These are phyloP conservation scores for Letharia lupina DNA, from an alignment of 495 filamentous ascomycete genomes.

Conservation along the genomic window DNA sequence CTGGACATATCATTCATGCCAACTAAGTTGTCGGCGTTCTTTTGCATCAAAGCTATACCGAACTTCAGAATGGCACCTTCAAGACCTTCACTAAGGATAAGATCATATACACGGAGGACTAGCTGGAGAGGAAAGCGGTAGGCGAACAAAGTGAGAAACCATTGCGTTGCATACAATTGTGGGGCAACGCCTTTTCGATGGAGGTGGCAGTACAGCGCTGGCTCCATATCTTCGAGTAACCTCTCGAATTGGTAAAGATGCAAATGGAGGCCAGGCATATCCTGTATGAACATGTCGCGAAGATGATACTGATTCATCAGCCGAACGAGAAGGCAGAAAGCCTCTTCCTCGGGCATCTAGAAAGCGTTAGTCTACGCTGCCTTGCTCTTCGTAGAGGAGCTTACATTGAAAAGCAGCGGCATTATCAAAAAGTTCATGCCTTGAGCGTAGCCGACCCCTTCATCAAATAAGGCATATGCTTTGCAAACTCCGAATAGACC, in stretches of 20 bases:
- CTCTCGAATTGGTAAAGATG: constrained; percentile 93
- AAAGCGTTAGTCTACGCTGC: background rate
- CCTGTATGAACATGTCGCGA: constrained; percentile 85
- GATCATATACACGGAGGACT: constrained; percentile 91
- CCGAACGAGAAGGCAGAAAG: constrained; percentile 84
- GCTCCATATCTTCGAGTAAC: constrained; percentile 87
- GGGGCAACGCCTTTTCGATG: constrained; percentile 79
- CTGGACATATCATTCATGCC: constrained; percentile 82
- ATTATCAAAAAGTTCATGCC: constrained; percentile 98
- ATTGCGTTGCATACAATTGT: constrained; percentile 93
- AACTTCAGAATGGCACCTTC: constrained; percentile 87
- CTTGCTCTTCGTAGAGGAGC: constrained; percentile 21
- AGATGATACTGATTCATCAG: constrained; percentile 96
- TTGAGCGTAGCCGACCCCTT: constrained; percentile 91
- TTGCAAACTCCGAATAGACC: constrained; percentile 93
- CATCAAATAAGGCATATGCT: constrained; percentile 93
- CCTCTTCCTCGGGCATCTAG: constrained; percentile 94
- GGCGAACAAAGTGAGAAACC: constrained; percentile 98
- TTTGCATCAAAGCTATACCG: constrained; percentile 88
- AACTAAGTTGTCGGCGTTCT: constrained; percentile 72
- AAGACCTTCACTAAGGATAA: constrained; percentile 90
- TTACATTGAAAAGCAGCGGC: constrained; percentile 92
- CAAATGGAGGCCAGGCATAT: constrained; percentile 93
- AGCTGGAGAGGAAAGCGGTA: constrained; percentile 96
- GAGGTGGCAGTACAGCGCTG: constrained; percentile 90